Base-by-base conservation (phyloP, 2,329 filamentous ascomycete genomes). In the Verticillium zaregamsianum region DNA sequence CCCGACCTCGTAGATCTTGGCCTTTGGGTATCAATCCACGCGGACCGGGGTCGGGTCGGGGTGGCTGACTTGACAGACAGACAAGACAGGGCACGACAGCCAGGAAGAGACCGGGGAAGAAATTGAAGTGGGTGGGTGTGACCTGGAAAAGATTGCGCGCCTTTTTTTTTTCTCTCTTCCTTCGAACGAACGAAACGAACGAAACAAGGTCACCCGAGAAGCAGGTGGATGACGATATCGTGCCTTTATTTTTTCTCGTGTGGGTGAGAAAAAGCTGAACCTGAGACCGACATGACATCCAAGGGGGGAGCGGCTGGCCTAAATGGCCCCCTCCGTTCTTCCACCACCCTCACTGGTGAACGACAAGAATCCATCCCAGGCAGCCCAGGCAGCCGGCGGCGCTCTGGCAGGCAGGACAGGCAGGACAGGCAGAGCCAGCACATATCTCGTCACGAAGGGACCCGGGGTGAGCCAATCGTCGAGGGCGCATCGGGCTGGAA, bases 401-500 rank as follows among this genome's bases (percentile, higher is more conserved):
- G 59, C 28, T 40, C 60, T 56, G 58, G 28, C 58, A 37, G 56
- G 64, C 58, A 64, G 58, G 62, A 14, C 31, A 45, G 61, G 59
- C 60, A 62, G 35, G 35, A 14, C 31, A 56, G 61, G 59, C 60
- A 62, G 35, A 40, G 33, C 58, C 55, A 67, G 59, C 58, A 57
- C 58, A 52, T 12, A 56, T 54, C 40, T 52, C 33, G 25, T 59
- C 54, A 65, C 54, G 57, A 45, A 52, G 58, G 63, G 57, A 61
- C 64, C 63, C 12, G 7, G 8, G 12, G 45, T 11, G 45, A 23
- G 25, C 57, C 57, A 64, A 67, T 65, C 67, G 63, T 64, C 64
- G 66, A 68, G 66, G 67, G 64, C 64, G 60, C 55, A 65, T 61
- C 59, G 64, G 60, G 61, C 54, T 65, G 65, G 64, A 68, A 68